Percentiles rank a stretch among this genome's conserved stretches.
These are phyloP conservation scores for Cercis canadensis DNA, from an alignment of 306 rosid species.

Conservation along the genomic window DNA sequence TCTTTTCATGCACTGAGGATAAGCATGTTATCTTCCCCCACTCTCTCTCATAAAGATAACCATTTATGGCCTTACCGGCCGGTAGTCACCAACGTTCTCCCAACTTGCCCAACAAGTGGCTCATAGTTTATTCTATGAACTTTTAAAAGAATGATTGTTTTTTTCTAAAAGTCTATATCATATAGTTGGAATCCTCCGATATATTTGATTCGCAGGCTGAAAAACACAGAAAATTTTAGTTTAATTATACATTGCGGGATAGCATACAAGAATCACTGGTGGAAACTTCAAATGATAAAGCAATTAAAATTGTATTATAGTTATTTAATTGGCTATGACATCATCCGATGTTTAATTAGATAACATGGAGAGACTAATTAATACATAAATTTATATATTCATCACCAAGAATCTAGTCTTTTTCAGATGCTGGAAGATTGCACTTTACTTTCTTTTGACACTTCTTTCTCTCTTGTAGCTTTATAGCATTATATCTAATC, in stretches of 20 bases:
- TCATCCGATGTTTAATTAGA: too few relatives aligned
- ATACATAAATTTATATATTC: constrained; percentile 23
- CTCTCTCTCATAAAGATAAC: constrained; percentile 14
- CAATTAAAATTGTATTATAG: too few relatives aligned
- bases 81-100: constrained; percentile 18
- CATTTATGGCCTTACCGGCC: background rate
- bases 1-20: constrained; percentile 35
- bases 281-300: too few relatives aligned
- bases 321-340: too few relatives aligned
- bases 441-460: constrained; percentile 2
- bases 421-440: constrained; percentile 24
- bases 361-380: too few relatives aligned
- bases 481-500: background rate
- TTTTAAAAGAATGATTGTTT: too few relatives aligned
- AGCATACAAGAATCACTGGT: too few relatives aligned
- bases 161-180: too few relatives aligned
- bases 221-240: too few relatives aligned
- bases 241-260: too few relatives aligned
- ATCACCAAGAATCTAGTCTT: constrained; percentile 38
- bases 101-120: constrained; percentile 40
- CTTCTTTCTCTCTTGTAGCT: background rate
- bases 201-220: too few relatives aligned
- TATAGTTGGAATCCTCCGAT: too few relatives aligned
- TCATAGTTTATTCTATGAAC: constrained; percentile 2
- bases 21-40: constrained; percentile 32